A percentile compares a stretch with the other conserved stretches of the same genome.
These are phyloP conservation scores for Lycium barbarum DNA, from an alignment of 257 asterid genomes.

Conservation along the genomic window DNA sequence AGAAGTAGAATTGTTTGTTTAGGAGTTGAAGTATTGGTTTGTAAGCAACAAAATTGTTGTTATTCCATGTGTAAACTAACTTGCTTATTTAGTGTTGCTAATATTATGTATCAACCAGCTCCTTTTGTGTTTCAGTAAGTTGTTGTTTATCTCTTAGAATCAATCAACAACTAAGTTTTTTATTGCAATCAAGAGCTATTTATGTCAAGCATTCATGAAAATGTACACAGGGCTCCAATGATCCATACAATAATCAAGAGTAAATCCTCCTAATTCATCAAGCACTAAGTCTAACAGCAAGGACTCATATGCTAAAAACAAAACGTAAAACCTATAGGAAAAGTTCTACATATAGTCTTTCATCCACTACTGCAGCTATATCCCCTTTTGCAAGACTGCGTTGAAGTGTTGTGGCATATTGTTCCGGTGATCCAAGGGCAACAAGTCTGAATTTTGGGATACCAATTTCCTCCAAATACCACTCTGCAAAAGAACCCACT, in stretches of 20 bases:
- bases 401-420: constrained; percentile 55
- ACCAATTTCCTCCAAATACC: constrained; percentile 59
- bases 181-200: too few species aligned
- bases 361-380: constrained; percentile 75
- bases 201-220: background rate
- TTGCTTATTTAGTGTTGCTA: too few species aligned
- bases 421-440: constrained; percentile 60
- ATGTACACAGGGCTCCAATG: background rate
- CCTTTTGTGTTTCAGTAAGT: too few species aligned
- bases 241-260: constrained; percentile 2
- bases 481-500: constrained; percentile 69
- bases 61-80: too few species aligned
- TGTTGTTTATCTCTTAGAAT: too few species aligned
- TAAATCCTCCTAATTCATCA: background rate
- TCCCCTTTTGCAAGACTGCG: constrained; percentile 63
- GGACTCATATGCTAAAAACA: too few species aligned
- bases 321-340: too few species aligned
- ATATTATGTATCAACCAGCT: too few species aligned
- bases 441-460: constrained; percentile 61
- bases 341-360: constrained; percentile 60
- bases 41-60: too few species aligned
- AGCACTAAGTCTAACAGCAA: background rate
- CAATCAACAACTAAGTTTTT: too few species aligned
- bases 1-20: too few species aligned
- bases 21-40: too few species aligned